These are phyloP conservation scores for Purpureocillium takamizusanense DNA, from an alignment of 2,329 filamentous ascomycete genomes.

Conservation along the genomic window DNA sequence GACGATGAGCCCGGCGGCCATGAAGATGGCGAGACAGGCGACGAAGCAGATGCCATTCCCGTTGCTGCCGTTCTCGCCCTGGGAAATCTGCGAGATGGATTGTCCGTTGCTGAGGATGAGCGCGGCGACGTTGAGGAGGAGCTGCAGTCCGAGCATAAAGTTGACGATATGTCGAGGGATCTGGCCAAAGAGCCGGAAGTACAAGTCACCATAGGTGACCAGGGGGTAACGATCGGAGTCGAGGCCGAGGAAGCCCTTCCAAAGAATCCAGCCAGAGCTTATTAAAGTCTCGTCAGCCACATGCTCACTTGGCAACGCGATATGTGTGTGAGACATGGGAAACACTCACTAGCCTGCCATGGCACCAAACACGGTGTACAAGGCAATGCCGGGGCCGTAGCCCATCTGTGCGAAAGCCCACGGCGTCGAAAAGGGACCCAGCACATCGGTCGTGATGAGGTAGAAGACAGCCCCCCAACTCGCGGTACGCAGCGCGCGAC, in stretches of 20 bases:
- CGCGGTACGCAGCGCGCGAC: slow-evolving; percentile 34
- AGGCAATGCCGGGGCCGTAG: slow-evolving; percentile 30
- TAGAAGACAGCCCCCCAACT: slow-evolving; percentile 37
- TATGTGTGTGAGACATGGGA: not conserved
- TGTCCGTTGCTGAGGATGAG: slow-evolving; percentile 44
- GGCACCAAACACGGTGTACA: slow-evolving; percentile 30
- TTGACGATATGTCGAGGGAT: slow-evolving; percentile 35
- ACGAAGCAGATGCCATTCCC: slow-evolving; percentile 38
- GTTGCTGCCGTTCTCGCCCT: slow-evolving; percentile 9
- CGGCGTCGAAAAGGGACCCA: slow-evolving; percentile 32
- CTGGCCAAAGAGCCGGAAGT: slow-evolving; percentile 35
- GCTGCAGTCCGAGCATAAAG: slow-evolving; percentile 33
- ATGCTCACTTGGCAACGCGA: slow-evolving; percentile 8
- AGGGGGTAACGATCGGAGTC: slow-evolving; percentile 37
- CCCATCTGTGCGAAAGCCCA: slow-evolving; percentile 23
- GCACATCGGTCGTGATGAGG: slow-evolving; percentile 38
- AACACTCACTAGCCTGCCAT: slow-evolving; percentile 4
- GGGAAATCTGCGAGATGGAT: slow-evolving; percentile 43
- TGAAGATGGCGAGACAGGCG: slow-evolving; percentile 40
- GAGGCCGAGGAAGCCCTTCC: slow-evolving; percentile 31
- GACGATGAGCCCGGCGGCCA: slow-evolving; percentile 38
- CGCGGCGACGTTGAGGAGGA: slow-evolving; percentile 40
- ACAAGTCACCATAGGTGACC: slow-evolving; percentile 35
- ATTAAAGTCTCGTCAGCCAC: slow-evolving; percentile 11
- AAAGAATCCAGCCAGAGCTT: slow-evolving; percentile 35